Conservation (phyloP, 1,284 basidiomycete genomes). For the Rhizoctonia solani region DNA sequence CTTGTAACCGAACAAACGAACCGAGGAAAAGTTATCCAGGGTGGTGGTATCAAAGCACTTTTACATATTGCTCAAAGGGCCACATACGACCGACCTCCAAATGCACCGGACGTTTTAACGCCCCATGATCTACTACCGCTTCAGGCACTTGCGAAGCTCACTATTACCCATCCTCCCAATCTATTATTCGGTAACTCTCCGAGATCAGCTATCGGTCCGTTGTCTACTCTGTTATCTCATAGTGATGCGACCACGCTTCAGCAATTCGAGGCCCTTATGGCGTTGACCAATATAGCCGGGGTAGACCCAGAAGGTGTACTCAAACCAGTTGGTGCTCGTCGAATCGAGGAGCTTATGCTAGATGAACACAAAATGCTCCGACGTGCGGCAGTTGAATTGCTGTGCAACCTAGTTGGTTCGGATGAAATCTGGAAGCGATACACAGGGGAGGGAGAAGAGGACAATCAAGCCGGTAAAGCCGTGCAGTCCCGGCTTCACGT, state of each 20-base stretch:
- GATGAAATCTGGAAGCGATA: conserved; percentile 76
- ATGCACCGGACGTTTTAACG: conserved; percentile 37
- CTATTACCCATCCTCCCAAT: conserved; percentile 87
- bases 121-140: conserved; percentile 65
- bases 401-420: conserved; percentile 87
- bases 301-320: conserved; percentile 51
- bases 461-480: conserved; percentile 45
- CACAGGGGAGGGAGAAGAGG: conserved; percentile 45
- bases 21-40: conserved; percentile 78
- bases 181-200: conserved; percentile 85
- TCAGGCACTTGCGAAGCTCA: conserved; percentile 90
- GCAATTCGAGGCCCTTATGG: conserved; percentile 92
- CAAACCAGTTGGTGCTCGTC: conserved; percentile 56
- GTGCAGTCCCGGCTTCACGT: conserved; percentile 74
- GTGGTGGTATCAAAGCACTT: conserved; percentile 79
- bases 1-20: conserved; percentile 77
- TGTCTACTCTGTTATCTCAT: conserved; percentile 72
- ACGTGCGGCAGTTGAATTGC: conserved; percentile 86
- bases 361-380: conserved; percentile 83
- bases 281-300: conserved; percentile 93
- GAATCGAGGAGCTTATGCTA: conserved; percentile 79
- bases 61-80: conserved; percentile 59
- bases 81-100: conserved; percentile 39
- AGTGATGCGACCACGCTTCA: conserved; percentile 74
- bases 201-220: conserved; percentile 79